Base-by-base conservation (phyloP, 1,139 yeast species). In the Nakaseomyces kungkrabaensis region DNA sequence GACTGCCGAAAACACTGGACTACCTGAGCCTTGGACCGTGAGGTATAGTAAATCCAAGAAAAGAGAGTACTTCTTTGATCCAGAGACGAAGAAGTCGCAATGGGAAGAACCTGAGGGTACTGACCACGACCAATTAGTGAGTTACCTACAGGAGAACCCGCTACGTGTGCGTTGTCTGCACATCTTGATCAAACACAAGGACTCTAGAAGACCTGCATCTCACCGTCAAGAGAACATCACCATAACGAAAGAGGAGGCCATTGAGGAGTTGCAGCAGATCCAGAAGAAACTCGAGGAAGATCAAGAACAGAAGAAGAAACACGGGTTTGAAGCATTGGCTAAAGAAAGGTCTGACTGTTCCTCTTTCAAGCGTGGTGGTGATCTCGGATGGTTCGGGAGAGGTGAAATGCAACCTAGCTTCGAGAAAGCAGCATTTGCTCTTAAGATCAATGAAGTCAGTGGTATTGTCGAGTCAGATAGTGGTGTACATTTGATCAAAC, bases 391-490 rank as follows among this genome's bases (percentile, higher is more conserved):
- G 64, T 92, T 92, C 64, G 88, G 86, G 26, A 79, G 76, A 52
- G 96, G 96, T 37, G 90, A 84, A 61, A 92, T 92, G 98, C 97
- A 92, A 66, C 96, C 96, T 45, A 72, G 83, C 52, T 92, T 92
- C 63, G 98, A 92, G 66, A 82, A 82, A 53, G 95, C 95, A 2
- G 84, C 96, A 0, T 90, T 85, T 65, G 81, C 71, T 7, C 72
- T 92, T 58, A 79, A 86, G 58, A 82, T 89, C 9, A 96, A 96
- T 17, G 95, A 89, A 64, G 68, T 86, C 49, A 84, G 95, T 62
- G 85, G 80, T 48, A 78, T 89, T 25, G 83, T 92, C 11, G 97
- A 89, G 68, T 81, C 92, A 11, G 95, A 85, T 59, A 84, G 95
- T 59, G 98, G 98, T 22, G 82, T 88, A 49, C 98, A 92, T 65